Evolutionary conservation across 192 early-diverging fungal species (phyloP).

Genomic region (Umbelopsis sp.): DNA sequence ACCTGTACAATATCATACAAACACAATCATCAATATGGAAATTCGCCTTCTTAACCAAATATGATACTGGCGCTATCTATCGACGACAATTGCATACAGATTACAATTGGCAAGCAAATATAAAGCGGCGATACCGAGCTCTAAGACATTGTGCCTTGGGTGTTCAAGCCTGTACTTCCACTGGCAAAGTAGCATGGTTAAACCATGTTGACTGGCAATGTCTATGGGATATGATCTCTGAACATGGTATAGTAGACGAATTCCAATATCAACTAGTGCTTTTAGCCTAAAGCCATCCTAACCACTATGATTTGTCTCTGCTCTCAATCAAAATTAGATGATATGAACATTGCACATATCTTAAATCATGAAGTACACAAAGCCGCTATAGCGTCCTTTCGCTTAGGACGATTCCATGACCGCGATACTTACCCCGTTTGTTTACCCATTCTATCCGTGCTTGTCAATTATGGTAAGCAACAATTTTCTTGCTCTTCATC

Average conservation of each 20-base stretch:
- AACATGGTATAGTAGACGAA: conserved; percentile 32
- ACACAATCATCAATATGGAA: conserved; percentile 34
- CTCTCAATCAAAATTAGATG: conserved; percentile 27
- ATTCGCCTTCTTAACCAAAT: conserved; percentile 28
- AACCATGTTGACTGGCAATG: conserved; percentile 34
- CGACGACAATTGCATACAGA: conserved; percentile 24
- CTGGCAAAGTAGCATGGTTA: conserved; percentile 24
- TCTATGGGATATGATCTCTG: conserved; percentile 46
- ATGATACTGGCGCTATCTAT: conserved; percentile 45
- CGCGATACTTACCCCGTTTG: conserved; percentile 29
- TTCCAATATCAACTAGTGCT: background rate
- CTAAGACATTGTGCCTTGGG: conserved; percentile 17
- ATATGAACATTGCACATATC: conserved; percentile 37
- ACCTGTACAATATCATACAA: conserved; percentile 26
- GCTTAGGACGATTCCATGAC: conserved; percentile 28
- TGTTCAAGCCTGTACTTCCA: conserved; percentile 9
- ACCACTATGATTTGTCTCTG: background rate
- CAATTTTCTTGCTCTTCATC: background rate
- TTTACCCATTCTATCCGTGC: conserved; percentile 37
- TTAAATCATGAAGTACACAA: conserved; percentile 33
- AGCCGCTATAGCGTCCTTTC: conserved; percentile 34
- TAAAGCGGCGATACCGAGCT: conserved; percentile 32
- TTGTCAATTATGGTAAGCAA: conserved; percentile 42
- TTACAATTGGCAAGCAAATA: conserved; percentile 32
- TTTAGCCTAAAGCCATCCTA: background rate